phyloP scores from a whole-genome alignment of 1,139 yeast genomes.

The Geotrichum klebahnii region DNA sequence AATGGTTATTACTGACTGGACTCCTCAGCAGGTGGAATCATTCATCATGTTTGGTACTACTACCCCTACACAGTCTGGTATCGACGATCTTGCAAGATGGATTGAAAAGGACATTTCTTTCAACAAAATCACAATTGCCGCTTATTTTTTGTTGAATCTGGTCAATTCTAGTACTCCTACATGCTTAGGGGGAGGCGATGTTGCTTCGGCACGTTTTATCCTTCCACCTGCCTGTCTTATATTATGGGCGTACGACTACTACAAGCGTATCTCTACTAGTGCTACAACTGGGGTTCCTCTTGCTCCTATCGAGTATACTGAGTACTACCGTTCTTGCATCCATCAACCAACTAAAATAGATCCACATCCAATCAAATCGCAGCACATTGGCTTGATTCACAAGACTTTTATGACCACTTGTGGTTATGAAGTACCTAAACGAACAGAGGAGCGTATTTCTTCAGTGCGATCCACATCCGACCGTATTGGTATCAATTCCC shows the following conservation, averaged over 20 bases:
- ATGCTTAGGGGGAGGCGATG: slow-evolving; percentile 7
- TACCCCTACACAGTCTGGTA: neutral
- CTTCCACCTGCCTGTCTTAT: slow-evolving; percentile 7
- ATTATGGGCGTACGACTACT: slow-evolving; percentile 13
- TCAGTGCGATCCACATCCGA: no score
- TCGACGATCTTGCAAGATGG: slow-evolving; percentile 3
- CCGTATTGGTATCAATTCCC: neutral
- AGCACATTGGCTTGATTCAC: neutral
- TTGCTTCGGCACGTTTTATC: slow-evolving; percentile 7
- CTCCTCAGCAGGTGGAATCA: slow-evolving; percentile 4
- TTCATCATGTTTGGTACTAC: slow-evolving; percentile 17
- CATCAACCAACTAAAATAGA: slow-evolving; percentile 1
- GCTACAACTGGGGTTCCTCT: neutral
- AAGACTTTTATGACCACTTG: neutral
- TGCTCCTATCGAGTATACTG: neutral
- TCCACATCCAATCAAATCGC: neutral
- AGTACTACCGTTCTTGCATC: slow-evolving; percentile 6
- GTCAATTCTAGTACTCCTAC: slow-evolving; percentile 6
- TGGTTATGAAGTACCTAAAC: slow-evolving; percentile 6
- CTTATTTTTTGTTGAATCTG: slow-evolving; percentile 4
- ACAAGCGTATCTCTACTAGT: neutral
- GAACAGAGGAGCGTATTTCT: neutral
- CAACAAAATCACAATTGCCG: slow-evolving; percentile 2
- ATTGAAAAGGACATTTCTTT: slow-evolving; percentile 3
- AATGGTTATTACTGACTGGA: neutral